Conservation (phyloP, 768 basidiomycete genomes). For the Kwoniella shandongensis region DNA sequence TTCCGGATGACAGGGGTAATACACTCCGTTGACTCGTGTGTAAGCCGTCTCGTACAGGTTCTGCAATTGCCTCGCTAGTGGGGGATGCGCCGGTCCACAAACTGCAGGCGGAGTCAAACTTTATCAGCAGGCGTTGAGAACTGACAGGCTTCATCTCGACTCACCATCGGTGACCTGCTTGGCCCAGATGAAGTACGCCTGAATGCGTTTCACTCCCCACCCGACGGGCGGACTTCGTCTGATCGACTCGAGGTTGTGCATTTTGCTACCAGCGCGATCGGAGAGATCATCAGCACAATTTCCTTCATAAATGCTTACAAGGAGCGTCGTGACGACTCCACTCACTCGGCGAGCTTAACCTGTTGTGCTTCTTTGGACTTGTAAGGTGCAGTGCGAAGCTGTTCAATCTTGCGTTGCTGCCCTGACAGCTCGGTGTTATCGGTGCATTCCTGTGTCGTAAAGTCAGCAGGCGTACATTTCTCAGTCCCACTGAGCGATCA, state of each 20-base stretch:
- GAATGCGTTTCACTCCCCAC: constrained; percentile 46
- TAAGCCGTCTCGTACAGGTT: constrained; percentile 47
- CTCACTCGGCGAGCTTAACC: constrained; percentile 52
- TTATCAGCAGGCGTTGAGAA: background rate
- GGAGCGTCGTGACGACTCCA: constrained; percentile 1
- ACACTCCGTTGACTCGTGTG: constrained; percentile 37
- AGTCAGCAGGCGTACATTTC: background rate
- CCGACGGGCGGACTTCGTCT: constrained; percentile 49
- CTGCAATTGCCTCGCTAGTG: constrained; percentile 30
- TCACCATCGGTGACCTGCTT: constrained; percentile 47
- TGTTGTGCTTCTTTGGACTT: constrained; percentile 49
- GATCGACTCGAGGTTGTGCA: constrained; percentile 51
- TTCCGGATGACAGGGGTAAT: constrained; percentile 47
- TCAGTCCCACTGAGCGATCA: background rate
- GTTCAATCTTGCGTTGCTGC: constrained; percentile 40
- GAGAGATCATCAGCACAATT: no score
- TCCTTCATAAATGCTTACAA: constrained; percentile 1
- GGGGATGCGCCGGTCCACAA: constrained; percentile 40
- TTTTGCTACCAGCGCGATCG: no score
- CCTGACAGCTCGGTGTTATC: constrained; percentile 41
- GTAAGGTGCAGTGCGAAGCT: constrained; percentile 40
- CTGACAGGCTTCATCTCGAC: constrained; percentile 2
- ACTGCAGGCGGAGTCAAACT: constrained; percentile 16
- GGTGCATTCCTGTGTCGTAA: constrained; percentile 44
- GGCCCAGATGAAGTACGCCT: constrained; percentile 51